Percentiles rank a stretch among this genome's conserved stretches.
phyloP scores from a whole-genome alignment of 345 rosid species.

The Eucalyptus grandis region DNA sequence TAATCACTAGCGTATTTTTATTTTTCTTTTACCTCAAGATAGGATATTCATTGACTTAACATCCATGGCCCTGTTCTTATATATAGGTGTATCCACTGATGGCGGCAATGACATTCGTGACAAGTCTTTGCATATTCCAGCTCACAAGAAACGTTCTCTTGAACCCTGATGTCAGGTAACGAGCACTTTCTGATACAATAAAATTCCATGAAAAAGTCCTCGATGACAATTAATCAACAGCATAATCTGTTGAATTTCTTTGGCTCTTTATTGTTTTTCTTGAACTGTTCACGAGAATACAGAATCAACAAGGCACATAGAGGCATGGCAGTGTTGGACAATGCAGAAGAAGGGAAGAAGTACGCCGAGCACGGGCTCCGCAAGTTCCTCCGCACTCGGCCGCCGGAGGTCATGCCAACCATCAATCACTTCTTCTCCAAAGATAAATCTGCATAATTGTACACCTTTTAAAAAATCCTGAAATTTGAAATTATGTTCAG shows the following conservation, averaged over 20 bases:
- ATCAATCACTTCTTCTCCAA: conserved; percentile 63
- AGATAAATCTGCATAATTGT: not conserved
- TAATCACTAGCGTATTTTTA: not conserved
- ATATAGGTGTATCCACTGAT: conserved; percentile 57
- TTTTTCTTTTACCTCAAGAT: not conserved
- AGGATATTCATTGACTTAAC: not conserved
- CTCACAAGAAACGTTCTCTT: conserved; percentile 42
- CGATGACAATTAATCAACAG: not conserved
- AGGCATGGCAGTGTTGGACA: conserved; percentile 38
- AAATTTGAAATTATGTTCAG: not conserved
- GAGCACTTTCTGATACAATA: not conserved
- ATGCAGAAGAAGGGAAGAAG: conserved; percentile 53
- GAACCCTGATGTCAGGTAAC: conserved; percentile 70
- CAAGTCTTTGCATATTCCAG: conserved; percentile 50
- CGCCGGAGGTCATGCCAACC: conserved; percentile 70
- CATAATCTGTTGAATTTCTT: not conserved
- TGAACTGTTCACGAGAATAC: not conserved
- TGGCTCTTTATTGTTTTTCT: not conserved
- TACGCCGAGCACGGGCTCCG: conserved; percentile 60
- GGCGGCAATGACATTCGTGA: conserved; percentile 70
- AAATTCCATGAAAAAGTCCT: not conserved
- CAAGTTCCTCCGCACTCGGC: conserved; percentile 53
- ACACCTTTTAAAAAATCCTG: not conserved
- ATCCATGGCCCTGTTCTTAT: not conserved
- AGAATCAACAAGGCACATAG: conserved; percentile 49